Evolutionary conservation across 371 early-diverging fungal species (phyloP), one percentile per base, ranked within the genome.

Genomic region (Scutellospora calospora): DNA sequence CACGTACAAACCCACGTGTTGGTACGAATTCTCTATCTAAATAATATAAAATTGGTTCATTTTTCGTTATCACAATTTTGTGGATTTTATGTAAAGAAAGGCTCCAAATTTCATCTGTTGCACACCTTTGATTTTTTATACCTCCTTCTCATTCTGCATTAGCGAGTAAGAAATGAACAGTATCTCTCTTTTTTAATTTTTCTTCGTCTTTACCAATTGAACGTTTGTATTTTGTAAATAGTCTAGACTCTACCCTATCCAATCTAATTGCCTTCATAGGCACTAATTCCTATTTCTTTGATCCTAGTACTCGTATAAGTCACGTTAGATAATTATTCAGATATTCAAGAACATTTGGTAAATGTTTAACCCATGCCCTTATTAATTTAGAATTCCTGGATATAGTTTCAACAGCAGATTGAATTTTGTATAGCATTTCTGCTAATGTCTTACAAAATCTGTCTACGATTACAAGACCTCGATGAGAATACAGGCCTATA

Each of bases 51-150:
- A n/a, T n/a, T n/a, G n/a, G n/a, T n/a, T n/a, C 45, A 66, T 38
- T 38, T 41, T 55, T 73, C 12, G 18, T n/a, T 4, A 73, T 20
- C 8, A 73, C 29, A 29, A 73, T 54, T 73, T 73, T 73, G n/a
- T 54, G 22, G 27, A 73, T 73, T 73, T 73, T 73, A 52, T 73
- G 73, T 25, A 73, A 14, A 31, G 5, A 5, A 3, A 22, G 54
- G 1, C 14, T 11, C 18, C n/a, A 73, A 1, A 5, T 27, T 2
- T 25, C 52, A 52, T 73, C 73, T 18, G 73, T 73, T 16, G 73
- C 73, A 3, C 51, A 4, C n/a, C n/a, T 73, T 52, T 73, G 73
- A 52, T 73, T 73, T 29, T 73, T 33, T 25, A 73, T 52, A 54
- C 54, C 73, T 51, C 73, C n/a, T n/a, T n/a, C n/a, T n/a, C n/a